Evolutionary conservation across 331 rosid genomes (phyloP), one percentile per base, ranked within the genome.

Genomic region (Dryas integrifolia): DNA sequence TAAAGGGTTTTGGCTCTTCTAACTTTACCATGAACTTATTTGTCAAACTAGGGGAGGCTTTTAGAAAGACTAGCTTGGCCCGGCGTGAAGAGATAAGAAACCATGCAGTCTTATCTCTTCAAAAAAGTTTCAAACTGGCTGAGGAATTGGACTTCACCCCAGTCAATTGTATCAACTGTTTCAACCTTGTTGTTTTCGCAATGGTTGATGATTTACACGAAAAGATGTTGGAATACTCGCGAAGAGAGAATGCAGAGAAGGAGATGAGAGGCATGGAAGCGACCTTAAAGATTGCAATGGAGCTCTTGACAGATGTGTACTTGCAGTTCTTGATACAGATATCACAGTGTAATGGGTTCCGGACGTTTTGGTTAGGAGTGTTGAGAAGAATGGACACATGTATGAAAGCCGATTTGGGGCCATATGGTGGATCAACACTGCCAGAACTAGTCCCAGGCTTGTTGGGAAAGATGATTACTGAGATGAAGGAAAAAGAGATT

Each of bases 251-350:
- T 13, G 87, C 96, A 6, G 97, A 91, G 86, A 89, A 78, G 82
- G 99, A 95, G 83, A 81, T 85, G 85, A 86, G 99, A 79, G 79
- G 99, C 16, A 95, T 88, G 97, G 99, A 95, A 85, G 90, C 86
- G 62, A 95, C 99, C n/a, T 82, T 95, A 44, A 89, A 86, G 75
- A 70, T 80, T 72, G 86, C 97, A 69, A 76, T 92, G 96, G 96
- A 95, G 65, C 78, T 88, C 2, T 72, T 95, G 51, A 70, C 96
- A 8, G 89, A 89, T 43, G 88, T 89, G 79, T 92, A 76, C 84
- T 80, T 88, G 78, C 82, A 82, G 67, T 89, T 77, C 59, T 16
- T 92, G 80, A 89, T 26, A 46, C 96, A 67, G 60, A 83, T 95
- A 67, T 72, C 96, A 4, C 83, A 83, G 72, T 83, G 90, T 47